Evolutionary conservation across 2,329 filamentous ascomycete genomes (phyloP), one percentile per base, ranked within the genome.

Genomic region (Pseudogymnoascus destructans): DNA sequence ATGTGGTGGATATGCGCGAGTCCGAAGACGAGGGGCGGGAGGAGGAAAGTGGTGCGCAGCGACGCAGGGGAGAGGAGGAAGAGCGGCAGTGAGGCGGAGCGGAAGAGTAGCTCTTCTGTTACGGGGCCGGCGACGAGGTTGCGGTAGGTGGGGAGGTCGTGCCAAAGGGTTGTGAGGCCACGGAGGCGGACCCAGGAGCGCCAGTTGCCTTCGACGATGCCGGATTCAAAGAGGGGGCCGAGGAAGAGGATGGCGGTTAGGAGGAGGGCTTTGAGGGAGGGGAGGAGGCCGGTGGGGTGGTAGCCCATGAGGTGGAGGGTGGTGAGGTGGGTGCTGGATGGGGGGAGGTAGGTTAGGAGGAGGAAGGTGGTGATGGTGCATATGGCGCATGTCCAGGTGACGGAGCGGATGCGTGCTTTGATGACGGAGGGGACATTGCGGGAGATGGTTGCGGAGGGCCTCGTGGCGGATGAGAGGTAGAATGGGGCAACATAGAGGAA

Each of bases 1-100:
- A 95, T 89, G 73, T 98, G 93, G 72, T 98, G 92, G 54, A 95
- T 73, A 73, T 98, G 93, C 6, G 93, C 91, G 46, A 95, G 82
- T 57, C 92, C 92, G 69, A 97, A 97, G 70, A 95, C 85, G 9
- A 96, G 74, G 5, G 92, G 92, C 1, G 89, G 88, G 9, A 89
- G 74, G 72, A 95, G 89, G 67, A 95, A 80, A 63, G 88, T 89
- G 38, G 74, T 74, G 1, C 61, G 61, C 19, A 63, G 73, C 3
- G 69, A 67, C 0, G 74, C 70, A 42, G 78, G 76, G 56, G 82
- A 74, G 55, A 90, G 75, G 27, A 96, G 74, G 67, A 96, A 85
- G 9, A 96, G 77, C 1, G 92, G 87, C 36, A 96, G 79, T 57
- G 91, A 84, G 64, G 90, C 82, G 3, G 89, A 89, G 67, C 93